Percentiles rank a stretch among this genome's conserved stretches.
Conservation (phyloP, 2,329 filamentous ascomycete species). For the Coniochaeta sp. region DNA sequence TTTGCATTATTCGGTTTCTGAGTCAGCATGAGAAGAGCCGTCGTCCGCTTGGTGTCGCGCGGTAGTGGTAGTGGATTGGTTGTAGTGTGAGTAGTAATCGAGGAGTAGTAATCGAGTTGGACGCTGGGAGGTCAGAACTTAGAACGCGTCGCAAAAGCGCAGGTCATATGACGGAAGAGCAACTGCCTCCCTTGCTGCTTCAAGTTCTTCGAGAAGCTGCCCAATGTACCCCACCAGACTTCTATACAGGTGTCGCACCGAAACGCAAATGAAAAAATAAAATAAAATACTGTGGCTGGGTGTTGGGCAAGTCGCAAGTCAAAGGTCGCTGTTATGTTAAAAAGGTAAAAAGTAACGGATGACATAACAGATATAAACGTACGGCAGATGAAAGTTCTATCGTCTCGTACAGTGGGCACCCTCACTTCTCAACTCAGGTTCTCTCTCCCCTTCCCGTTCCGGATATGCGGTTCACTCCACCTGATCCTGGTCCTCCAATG, state of each 20-base stretch:
- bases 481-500: too few species aligned
- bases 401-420: too few species aligned
- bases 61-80: background rate
- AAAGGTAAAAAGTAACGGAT: background rate
- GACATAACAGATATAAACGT: constrained; percentile 1
- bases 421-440: too few species aligned
- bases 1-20: background rate
- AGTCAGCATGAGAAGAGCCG: background rate
- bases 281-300: background rate
- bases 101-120: background rate
- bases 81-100: background rate
- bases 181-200: background rate
- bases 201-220: background rate
- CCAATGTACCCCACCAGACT: background rate
- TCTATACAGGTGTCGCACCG: background rate
- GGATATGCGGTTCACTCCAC: background rate
- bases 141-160: background rate
- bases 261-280: too few species aligned
- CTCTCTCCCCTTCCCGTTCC: background rate
- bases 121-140: background rate
- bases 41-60: background rate
- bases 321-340: background rate
- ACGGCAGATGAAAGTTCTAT: background rate
- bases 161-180: background rate
- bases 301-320: too few species aligned